Conservation (phyloP, 805 yeast species). For the Metschnikowia gruessii region DNA sequence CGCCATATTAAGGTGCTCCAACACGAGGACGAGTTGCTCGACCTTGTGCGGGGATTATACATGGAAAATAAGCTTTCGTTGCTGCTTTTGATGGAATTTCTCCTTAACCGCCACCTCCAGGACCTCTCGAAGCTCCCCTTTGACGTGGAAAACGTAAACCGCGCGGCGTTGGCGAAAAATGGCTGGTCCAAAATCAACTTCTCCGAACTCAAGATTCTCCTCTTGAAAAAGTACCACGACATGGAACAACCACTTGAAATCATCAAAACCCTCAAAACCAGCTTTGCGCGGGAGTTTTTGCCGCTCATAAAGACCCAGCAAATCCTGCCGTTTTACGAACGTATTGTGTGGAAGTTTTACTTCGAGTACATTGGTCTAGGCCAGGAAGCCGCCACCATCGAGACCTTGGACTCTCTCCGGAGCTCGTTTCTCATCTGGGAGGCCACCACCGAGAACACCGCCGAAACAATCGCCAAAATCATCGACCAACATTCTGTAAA, state of each 20-base stretch:
- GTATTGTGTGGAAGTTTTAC: constrained; percentile 42
- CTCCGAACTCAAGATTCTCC: constrained; percentile 29
- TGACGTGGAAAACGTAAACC: constrained; percentile 21
- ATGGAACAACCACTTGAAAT: constrained; percentile 32
- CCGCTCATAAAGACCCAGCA: constrained; percentile 23
- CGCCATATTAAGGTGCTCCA: constrained; percentile 20
- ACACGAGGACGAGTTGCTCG: constrained; percentile 22
- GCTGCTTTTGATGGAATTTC: constrained; percentile 25
- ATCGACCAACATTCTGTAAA: constrained; percentile 18
- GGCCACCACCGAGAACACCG: constrained; percentile 22
- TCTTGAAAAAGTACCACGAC: constrained; percentile 37
- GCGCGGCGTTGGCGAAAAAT: constrained; percentile 20
- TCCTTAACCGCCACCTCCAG: constrained; percentile 26
- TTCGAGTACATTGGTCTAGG: constrained; percentile 30
- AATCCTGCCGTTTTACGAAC: constrained; percentile 37
- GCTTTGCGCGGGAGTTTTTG: constrained; percentile 25
- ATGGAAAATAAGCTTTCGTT: constrained; percentile 27
- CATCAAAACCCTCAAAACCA: constrained; percentile 28
- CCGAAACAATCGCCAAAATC: constrained; percentile 18
- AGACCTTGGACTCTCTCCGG: constrained; percentile 20
- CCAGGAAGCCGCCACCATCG: constrained; percentile 26
- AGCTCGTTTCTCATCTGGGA: constrained; percentile 41
- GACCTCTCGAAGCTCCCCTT: constrained; percentile 18
- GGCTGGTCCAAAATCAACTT: constrained; percentile 24
- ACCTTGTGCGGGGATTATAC: constrained; percentile 25